Evolutionary conservation across 768 basidiomycete genomes (phyloP).

Genomic region (Xerocomellus intermedius): DNA sequence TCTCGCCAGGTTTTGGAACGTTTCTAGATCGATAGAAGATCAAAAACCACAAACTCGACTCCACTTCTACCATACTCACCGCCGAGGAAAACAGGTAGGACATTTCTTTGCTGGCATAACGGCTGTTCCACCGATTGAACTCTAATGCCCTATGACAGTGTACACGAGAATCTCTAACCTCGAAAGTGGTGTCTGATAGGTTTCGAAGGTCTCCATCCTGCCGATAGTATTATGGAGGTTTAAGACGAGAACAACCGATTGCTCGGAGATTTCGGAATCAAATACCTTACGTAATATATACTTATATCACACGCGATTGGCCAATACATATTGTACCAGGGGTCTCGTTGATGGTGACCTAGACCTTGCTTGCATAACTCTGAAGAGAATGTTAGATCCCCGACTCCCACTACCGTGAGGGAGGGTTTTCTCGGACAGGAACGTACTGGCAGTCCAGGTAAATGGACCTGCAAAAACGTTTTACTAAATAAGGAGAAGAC

Average conservation of each 20-base stretch:
- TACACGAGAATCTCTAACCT: conserved; percentile 46
- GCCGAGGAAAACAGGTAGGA: conserved; percentile 92
- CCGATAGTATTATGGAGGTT: not conserved
- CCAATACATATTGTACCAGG: too few species aligned
- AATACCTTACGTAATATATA: too few species aligned
- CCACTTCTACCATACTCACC: conserved; percentile 43
- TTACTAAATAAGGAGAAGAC: too few species aligned
- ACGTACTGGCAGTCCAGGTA: too few species aligned
- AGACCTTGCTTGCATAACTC: too few species aligned
- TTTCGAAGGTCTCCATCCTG: conserved; percentile 62
- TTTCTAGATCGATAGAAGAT: conserved; percentile 50
- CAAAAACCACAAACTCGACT: not conserved
- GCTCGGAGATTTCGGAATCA: conserved; percentile 1
- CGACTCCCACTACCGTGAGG: too few species aligned
- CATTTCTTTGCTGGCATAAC: conserved; percentile 99
- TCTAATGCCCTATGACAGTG: not conserved
- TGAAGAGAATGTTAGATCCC: too few species aligned
- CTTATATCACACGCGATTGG: too few species aligned
- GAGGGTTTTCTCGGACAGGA: too few species aligned
- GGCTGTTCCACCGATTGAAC: conserved; percentile 46
- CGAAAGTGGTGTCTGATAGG: conserved; percentile 79
- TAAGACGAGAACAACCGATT: not conserved
- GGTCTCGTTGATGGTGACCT: too few species aligned
- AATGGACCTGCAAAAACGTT: too few species aligned
- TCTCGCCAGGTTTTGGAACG: conserved; percentile 94